A percentile compares a stretch with the other conserved stretches of the same genome.
Evolutionary conservation across 2,329 filamentous ascomycete species (phyloP).

Genomic region (Aureobasidium zeae): DNA sequence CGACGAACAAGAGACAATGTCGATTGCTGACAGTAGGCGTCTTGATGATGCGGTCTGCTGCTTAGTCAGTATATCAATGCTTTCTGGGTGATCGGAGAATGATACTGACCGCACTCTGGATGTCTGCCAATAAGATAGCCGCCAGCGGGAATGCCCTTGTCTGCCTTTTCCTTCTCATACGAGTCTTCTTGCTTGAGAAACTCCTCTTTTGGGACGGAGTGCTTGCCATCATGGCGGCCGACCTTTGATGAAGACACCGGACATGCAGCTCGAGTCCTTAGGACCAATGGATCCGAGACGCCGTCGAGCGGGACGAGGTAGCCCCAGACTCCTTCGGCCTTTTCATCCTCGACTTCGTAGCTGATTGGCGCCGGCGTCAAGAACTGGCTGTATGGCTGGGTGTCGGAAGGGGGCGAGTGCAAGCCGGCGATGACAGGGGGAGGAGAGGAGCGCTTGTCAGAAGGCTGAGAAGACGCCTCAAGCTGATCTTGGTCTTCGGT

Average conservation of each 20-base stretch:
- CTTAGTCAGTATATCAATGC: neutral
- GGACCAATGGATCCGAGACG: slow-evolving; percentile 47
- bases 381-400: slow-evolving; percentile 73
- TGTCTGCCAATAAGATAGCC: slow-evolving; percentile 91
- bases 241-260: slow-evolving; percentile 42
- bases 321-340: slow-evolving; percentile 83
- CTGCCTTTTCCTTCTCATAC: slow-evolving; percentile 44
- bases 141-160: slow-evolving; percentile 54
- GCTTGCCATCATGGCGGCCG: slow-evolving; percentile 31
- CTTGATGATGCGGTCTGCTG: slow-evolving; percentile 59
- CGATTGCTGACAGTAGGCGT: slow-evolving; percentile 80
- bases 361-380: slow-evolving; percentile 60
- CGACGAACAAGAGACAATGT: slow-evolving; percentile 60
- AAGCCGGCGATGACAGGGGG: slow-evolving; percentile 30
- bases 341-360: slow-evolving; percentile 79
- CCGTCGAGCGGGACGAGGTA: slow-evolving; percentile 77
- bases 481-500: slow-evolving; percentile 67
- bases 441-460: slow-evolving; percentile 38
- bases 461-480: slow-evolving; percentile 56
- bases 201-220: slow-evolving; percentile 40
- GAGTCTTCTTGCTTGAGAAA: slow-evolving; percentile 54
- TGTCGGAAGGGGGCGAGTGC: slow-evolving; percentile 63
- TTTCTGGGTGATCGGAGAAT: neutral
- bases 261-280: slow-evolving; percentile 66
- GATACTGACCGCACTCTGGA: slow-evolving; percentile 73